Base-by-base conservation (phyloP, 306 rosid species). In the Rosa multiflora region DNA sequence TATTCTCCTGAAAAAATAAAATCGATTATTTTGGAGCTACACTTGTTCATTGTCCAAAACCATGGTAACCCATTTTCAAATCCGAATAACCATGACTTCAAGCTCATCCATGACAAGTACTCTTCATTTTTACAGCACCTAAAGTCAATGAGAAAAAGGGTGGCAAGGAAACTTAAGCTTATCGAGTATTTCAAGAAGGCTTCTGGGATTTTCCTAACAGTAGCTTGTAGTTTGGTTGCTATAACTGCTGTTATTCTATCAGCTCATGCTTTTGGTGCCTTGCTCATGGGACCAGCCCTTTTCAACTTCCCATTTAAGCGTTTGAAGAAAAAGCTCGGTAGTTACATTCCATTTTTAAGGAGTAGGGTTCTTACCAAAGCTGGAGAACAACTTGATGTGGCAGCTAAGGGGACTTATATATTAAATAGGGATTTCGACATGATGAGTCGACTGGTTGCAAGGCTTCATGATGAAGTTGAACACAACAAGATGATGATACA, bases 331-430 rank as follows among this genome's bases (percentile, higher is more conserved):
- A 85, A 83, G 77, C 2, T 84, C 35, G 4, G 9, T 18, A 49
- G 61, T 21, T 58, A 3, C 1, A 59, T 62, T 21, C 68, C 67
- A 42, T 51, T 80, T 62, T 23, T 77, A 9, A 46, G 72, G 59
- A 81, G 77, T 44, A 70, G 78, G 32, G 53, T 68, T 66, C 88
- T 88, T 2, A 51, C 81, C n/a, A 59, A 71, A 79, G 83, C 80
- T 35, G 64, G 87, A 23, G 86, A 83, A 18, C 90, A 88, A 53
- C 73, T 89, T 49, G 97, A 89, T 39, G 70, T 74, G 29, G 91
- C 92, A 29, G 88, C 93, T 0, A 91, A 89, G 61, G 94, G 92
- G 32, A 86, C 87, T 29, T 91, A 86, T 39, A 85, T 89, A 58
- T 42, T 89, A 88, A 84, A 78, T 4, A 80, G 86, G 71, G 91